Conservation (phyloP, 2,329 filamentous ascomycete species). For the Trichoderma semiorbis region DNA sequence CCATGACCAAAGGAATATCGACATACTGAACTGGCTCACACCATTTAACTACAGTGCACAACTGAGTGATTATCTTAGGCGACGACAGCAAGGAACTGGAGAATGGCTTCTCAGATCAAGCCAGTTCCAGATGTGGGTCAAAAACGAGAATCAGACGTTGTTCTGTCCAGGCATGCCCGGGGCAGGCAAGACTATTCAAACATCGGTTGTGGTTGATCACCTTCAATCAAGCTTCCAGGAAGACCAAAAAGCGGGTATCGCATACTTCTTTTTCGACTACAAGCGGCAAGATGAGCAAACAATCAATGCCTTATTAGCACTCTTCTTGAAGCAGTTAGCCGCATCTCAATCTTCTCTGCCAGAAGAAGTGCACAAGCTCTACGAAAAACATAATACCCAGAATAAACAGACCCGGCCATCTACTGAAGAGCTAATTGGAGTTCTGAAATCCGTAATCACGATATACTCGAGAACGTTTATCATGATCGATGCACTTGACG, state of each 20-base stretch:
- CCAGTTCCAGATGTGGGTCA: slow-evolving; percentile 35
- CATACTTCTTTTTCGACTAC: neutral
- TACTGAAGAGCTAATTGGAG: neutral
- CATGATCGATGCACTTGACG: neutral
- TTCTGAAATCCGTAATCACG: neutral
- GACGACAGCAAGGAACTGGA: slow-evolving; percentile 40
- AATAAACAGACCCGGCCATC: neutral
- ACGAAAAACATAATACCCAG: accelerated
- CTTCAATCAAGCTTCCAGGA: slow-evolving; percentile 24
- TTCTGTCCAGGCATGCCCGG: slow-evolving; percentile 48
- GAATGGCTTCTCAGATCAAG: slow-evolving; percentile 43
- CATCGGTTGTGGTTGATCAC: slow-evolving; percentile 41
- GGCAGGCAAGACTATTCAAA: slow-evolving; percentile 46
- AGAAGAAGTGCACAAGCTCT: neutral
- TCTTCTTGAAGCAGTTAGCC: neutral
- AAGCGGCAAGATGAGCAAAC: neutral
- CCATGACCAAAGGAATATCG: neutral
- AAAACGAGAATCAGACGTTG: slow-evolving; percentile 28
- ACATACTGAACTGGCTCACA: slow-evolving; percentile 21
- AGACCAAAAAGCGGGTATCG: neutral
- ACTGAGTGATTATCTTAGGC: slow-evolving; percentile 34
- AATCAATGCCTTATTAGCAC: accelerated
- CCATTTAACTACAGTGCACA: slow-evolving; percentile 34
- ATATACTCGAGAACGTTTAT: neutral
- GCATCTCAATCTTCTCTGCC: neutral